These are phyloP conservation scores for Xylaria scruposa DNA, from an alignment of 495 filamentous ascomycete genomes.

Conservation along the genomic window DNA sequence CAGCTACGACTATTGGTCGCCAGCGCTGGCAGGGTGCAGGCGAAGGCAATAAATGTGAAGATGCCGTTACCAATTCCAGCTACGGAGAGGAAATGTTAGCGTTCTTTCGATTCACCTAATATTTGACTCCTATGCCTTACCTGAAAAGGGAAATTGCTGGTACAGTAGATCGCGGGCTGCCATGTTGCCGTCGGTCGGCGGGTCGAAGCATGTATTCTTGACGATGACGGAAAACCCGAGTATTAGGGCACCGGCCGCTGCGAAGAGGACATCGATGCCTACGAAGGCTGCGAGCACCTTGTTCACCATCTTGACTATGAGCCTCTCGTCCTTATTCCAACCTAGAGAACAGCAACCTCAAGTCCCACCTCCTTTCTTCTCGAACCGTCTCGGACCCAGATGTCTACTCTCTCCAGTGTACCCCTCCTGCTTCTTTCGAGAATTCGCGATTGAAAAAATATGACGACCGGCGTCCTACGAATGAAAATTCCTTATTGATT, in stretches of 20 bases:
- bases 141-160: slow-evolving; percentile 63
- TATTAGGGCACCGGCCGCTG: slow-evolving; percentile 67
- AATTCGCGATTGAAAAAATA: slow-evolving; percentile 32
- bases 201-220: slow-evolving; percentile 55
- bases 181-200: slow-evolving; percentile 55
- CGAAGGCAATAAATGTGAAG: slow-evolving; percentile 63
- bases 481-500: slow-evolving; percentile 27
- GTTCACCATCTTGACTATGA: slow-evolving; percentile 57
- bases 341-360: neutral
- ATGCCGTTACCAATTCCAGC: slow-evolving; percentile 71
- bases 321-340: slow-evolving; percentile 4
- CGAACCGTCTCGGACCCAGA: slow-evolving; percentile 3
- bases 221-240: slow-evolving; percentile 67
- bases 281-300: slow-evolving; percentile 65
- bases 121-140: slow-evolving; percentile 44
- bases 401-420: slow-evolving; percentile 27
- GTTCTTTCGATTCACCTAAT: neutral
- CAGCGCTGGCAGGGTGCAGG: slow-evolving; percentile 65
- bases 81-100: slow-evolving; percentile 43
- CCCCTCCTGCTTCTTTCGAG: slow-evolving; percentile 28
- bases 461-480: slow-evolving; percentile 57
- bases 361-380: slow-evolving; percentile 30
- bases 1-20: slow-evolving; percentile 61
- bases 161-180: slow-evolving; percentile 70
- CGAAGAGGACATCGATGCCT: slow-evolving; percentile 64